Evolutionary conservation across 202 grass and related monocot genomes (phyloP), one percentile per base, ranked within the genome.

Genomic region (Bolboschoenoplectus hybrid): DNA sequence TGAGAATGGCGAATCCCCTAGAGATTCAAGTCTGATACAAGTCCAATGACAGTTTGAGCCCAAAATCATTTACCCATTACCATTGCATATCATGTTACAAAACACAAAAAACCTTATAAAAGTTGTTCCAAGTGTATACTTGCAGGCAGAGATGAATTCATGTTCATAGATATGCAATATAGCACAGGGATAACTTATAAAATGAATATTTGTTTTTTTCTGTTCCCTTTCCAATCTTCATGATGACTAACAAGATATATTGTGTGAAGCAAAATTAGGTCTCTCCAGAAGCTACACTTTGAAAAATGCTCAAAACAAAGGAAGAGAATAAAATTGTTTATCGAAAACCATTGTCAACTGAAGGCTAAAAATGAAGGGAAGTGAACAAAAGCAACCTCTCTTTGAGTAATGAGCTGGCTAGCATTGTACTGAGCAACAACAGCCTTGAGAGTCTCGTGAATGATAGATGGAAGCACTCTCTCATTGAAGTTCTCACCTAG

Each of bases 391-490:
- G 8, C 17, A 67, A 99, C 93, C 92, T 99, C 97, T 99, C 93
- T 97, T 81, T 96, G 91, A 47, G 97, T 99, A 76, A 97, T 97
- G 57, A 97, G 88, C 81, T 99, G 97, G 83, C 97, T 99, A 60
- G 97, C 93, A 91, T 99, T 99, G 93, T 99, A 99, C 36, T 97
- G 97, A 8, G 97, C 97, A 84, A 99, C 97, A 45, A 99, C 97
- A 80, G 93, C 93, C 87, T 99, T 99, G 73, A 99, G 89, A 52
- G 97, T 97, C 87, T 99, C 97, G 64, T 97, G 93, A 82, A 99
- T 97, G 88, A 97, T 94, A 51, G 97, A 99, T 84, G 97, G 97
- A 87, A 99, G 86, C 32, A 99, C 97, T 91, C 92, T 97, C 81
- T 99, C 97, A 46, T 99, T 91, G 14, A 83, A 97, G 87, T 99